Evolutionary conservation across 345 rosid species (phyloP).

Genomic region (Adansonia digitata): DNA sequence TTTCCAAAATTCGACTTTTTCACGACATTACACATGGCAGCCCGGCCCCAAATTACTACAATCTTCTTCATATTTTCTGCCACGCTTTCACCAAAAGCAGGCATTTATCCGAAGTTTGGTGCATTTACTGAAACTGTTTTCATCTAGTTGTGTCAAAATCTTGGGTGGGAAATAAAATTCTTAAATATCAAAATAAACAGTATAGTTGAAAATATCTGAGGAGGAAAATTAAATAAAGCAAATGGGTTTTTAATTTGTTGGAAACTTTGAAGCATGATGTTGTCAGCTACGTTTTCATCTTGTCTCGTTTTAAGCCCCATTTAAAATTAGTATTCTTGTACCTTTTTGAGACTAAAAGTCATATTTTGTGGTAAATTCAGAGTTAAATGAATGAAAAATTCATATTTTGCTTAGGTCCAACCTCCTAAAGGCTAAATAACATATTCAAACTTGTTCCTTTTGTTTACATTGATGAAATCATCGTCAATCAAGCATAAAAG

Average conservation of each 20-base stretch:
- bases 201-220: not conserved
- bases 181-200: not conserved
- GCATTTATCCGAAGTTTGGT: too few relatives aligned
- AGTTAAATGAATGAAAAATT: not conserved
- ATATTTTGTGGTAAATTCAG: too few relatives aligned
- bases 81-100: not conserved
- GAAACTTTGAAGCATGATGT: not conserved
- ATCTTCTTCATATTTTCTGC: not conserved
- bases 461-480: not conserved
- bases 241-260: not conserved
- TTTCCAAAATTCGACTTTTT: not conserved
- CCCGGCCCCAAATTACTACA: not conserved
- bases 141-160: not conserved
- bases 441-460: too few relatives aligned
- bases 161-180: not conserved
- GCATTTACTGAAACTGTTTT: too few relatives aligned
- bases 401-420: not conserved
- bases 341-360: too few relatives aligned
- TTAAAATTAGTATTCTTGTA: not conserved
- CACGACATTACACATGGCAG: constrained; percentile 10
- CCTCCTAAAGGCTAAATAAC: too few relatives aligned
- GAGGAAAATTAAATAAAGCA: not conserved
- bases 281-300: not conserved
- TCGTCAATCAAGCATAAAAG: too few relatives aligned
- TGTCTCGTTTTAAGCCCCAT: too few relatives aligned